Evolutionary conservation across 1,284 basidiomycete species (phyloP).

Genomic region (Melampsora larici-populina): DNA sequence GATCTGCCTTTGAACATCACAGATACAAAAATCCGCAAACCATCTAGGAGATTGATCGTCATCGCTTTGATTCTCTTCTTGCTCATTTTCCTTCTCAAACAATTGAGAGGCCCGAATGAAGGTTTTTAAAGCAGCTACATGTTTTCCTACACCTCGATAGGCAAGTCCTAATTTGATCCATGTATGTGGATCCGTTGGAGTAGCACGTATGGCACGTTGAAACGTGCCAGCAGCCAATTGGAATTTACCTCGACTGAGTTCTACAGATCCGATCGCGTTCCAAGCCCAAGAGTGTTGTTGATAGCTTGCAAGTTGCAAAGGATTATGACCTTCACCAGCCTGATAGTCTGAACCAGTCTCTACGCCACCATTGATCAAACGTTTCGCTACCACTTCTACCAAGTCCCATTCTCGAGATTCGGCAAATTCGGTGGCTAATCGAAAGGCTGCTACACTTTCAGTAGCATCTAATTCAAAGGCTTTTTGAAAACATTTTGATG

Average conservation of each 20-base stretch:
- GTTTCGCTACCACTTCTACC: slow-evolving; percentile 83
- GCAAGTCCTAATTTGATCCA: slow-evolving; percentile 92
- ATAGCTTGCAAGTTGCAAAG: slow-evolving; percentile 43
- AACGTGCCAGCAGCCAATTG: slow-evolving; percentile 76
- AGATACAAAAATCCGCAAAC: slow-evolving; percentile 79
- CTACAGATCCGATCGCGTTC: slow-evolving; percentile 92
- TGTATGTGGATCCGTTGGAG: slow-evolving; percentile 69
- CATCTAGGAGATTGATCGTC: slow-evolving; percentile 70
- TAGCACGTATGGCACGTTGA: slow-evolving; percentile 79
- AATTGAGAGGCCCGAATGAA: slow-evolving; percentile 71
- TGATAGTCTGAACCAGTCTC: slow-evolving; percentile 46
- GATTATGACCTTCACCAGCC: slow-evolving; percentile 42
- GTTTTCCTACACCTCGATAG: slow-evolving; percentile 80
- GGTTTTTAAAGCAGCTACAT: slow-evolving; percentile 84
- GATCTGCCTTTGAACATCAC: slow-evolving; percentile 76
- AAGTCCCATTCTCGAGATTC: slow-evolving; percentile 92
- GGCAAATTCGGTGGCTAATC: slow-evolving; percentile 83
- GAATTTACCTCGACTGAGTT: slow-evolving; percentile 68
- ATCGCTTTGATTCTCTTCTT: slow-evolving; percentile 72
- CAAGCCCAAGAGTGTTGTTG: slow-evolving; percentile 84
- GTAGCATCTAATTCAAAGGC: slow-evolving; percentile 93
- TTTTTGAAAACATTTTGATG: slow-evolving; percentile 96
- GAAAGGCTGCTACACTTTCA: slow-evolving; percentile 77
- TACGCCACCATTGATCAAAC: slow-evolving; percentile 76
- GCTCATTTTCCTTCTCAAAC: slow-evolving; percentile 57